These are phyloP conservation scores for Dioszegia crocea DNA, from an alignment of 768 basidiomycete genomes.

Conservation along the genomic window DNA sequence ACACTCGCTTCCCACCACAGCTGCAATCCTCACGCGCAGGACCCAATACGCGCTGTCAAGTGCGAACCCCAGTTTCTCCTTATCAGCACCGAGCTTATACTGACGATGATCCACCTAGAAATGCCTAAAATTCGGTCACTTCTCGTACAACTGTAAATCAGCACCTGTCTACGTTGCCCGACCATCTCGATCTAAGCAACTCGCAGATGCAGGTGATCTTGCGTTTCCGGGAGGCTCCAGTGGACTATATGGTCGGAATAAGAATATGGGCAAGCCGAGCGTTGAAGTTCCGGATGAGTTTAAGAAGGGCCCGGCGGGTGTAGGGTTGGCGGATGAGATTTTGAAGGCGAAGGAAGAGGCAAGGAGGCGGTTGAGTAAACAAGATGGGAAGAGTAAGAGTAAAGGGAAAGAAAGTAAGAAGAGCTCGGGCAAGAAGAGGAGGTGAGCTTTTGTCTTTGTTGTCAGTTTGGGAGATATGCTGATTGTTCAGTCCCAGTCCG, in stretches of 20 bases:
- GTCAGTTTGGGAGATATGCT: not conserved
- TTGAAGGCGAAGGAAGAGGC: slow-evolving; percentile 74
- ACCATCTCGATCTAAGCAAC: slow-evolving; percentile 80
- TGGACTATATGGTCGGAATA: slow-evolving; percentile 3
- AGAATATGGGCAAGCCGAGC: slow-evolving; percentile 61
- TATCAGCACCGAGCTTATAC: not conserved
- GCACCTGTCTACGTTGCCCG: slow-evolving; percentile 75
- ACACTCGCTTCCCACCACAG: slow-evolving; percentile 23
- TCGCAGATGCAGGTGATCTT: slow-evolving; percentile 71
- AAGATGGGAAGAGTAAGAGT: slow-evolving; percentile 6
- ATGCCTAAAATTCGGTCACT: slow-evolving; percentile 64
- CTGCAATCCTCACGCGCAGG: slow-evolving; percentile 26
- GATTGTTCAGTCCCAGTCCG: slow-evolving; percentile 4
- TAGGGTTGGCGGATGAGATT: slow-evolving; percentile 78
- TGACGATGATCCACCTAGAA: slow-evolving; percentile 22
- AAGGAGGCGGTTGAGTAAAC: slow-evolving; percentile 45
- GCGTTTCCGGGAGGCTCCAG: slow-evolving; percentile 18
- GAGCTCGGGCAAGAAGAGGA: slow-evolving; percentile 4
- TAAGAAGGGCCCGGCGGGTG: slow-evolving; percentile 58
- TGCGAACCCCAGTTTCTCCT: slow-evolving; percentile 9
- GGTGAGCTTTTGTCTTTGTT: not conserved
- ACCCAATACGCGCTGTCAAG: slow-evolving; percentile 41
- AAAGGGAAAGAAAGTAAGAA: slow-evolving; percentile 3
- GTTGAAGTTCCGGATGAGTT: slow-evolving; percentile 90
- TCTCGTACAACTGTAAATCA: slow-evolving; percentile 83